phyloP scores from a whole-genome alignment of 2,329 filamentous ascomycete genomes.

The Pseudogymnoascus sp. region DNA sequence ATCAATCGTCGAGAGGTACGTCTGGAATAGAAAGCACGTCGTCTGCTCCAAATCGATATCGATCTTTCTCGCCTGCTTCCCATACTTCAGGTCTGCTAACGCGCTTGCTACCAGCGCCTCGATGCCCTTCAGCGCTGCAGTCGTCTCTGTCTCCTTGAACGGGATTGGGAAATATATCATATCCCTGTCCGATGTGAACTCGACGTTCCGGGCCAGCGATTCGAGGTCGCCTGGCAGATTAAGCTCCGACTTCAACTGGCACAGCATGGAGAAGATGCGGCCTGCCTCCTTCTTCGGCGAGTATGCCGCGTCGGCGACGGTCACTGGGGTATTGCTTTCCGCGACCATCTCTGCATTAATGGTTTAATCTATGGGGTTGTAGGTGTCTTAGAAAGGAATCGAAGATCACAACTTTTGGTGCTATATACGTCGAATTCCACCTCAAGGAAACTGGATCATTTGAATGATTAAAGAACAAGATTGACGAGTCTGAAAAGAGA shows the following conservation, averaged over 20 bases:
- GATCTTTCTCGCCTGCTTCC: slow-evolving; percentile 34
- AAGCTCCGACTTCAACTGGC: slow-evolving; percentile 12
- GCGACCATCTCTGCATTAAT: not conserved
- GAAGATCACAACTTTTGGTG: not conserved
- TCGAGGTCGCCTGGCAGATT: slow-evolving; percentile 25
- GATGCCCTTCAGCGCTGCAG: slow-evolving; percentile 35
- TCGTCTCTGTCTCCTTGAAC: slow-evolving; percentile 36
- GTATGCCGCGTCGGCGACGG: slow-evolving; percentile 8
- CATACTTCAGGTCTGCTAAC: slow-evolving; percentile 47
- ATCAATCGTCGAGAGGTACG: slow-evolving; percentile 48
- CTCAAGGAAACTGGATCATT: not conserved
- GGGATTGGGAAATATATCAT: slow-evolving; percentile 37
- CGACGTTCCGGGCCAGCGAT: slow-evolving; percentile 21
- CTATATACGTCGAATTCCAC: not conserved
- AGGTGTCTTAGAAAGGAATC: not conserved
- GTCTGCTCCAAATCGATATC: slow-evolving; percentile 45
- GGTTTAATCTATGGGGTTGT: not conserved
- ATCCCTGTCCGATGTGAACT: slow-evolving; percentile 30
- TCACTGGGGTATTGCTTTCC: not conserved
- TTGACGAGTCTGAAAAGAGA: not conserved
- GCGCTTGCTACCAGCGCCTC: slow-evolving; percentile 45
- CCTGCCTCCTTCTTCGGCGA: slow-evolving; percentile 14
- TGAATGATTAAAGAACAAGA: not conserved
- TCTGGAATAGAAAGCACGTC: slow-evolving; percentile 48
- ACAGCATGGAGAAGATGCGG: slow-evolving; percentile 15